These are phyloP conservation scores for Pseudogymnoascus sp. DNA, from an alignment of 2,329 filamentous ascomycete genomes.

Conservation along the genomic window DNA sequence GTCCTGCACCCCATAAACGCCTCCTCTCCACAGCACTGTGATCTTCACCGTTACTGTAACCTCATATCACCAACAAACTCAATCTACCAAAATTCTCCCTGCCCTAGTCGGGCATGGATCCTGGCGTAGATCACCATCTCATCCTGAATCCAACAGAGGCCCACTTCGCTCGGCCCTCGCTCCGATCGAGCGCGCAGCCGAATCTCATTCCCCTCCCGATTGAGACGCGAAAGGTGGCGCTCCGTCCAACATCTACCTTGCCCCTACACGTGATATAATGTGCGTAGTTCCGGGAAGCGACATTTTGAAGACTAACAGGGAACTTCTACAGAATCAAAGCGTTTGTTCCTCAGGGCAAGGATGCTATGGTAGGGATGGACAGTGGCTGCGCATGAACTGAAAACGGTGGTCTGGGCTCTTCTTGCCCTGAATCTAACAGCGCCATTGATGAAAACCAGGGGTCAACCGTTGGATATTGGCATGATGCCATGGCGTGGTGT, in stretches of 20 bases:
- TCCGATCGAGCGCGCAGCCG: neutral
- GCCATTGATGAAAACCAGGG: neutral
- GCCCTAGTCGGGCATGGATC: neutral
- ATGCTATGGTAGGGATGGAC: neutral
- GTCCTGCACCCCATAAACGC: neutral
- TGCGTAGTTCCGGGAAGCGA: neutral
- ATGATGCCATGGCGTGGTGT: slow-evolving; percentile 1
- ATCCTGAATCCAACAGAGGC: neutral
- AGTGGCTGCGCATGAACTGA: neutral
- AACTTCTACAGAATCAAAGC: neutral
- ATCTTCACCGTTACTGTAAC: neutral
- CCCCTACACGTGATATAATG: neutral
- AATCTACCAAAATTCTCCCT: neutral
- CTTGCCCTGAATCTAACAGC: neutral
- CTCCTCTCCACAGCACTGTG: neutral
- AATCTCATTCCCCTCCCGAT: neutral
- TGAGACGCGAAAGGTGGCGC: neutral
- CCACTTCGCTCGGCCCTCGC: slow-evolving; percentile 1
- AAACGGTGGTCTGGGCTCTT: neutral
- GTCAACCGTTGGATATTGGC: neutral
- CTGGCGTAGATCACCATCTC: neutral
- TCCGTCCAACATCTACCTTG: neutral
- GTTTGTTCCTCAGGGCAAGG: neutral
- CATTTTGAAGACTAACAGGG: neutral
- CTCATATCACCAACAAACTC: neutral